Evolutionary conservation across 2,329 filamentous ascomycete genomes (phyloP).

Genomic region (Fonsecaea erecta): DNA sequence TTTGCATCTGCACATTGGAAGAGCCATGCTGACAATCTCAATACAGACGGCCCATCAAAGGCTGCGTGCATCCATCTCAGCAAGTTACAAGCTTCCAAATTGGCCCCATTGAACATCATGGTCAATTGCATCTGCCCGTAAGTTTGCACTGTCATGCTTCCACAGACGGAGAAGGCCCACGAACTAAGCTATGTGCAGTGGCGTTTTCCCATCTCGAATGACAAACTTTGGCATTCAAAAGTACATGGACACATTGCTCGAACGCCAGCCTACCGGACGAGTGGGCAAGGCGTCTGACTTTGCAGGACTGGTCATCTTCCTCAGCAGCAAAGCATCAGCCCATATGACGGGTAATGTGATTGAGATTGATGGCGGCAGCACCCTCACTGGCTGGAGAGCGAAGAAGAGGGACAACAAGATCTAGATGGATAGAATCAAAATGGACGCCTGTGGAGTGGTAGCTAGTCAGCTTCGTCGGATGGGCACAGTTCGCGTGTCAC

Average conservation of each 20-base stretch:
- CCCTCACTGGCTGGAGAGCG: slow-evolving; percentile 48
- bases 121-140: slow-evolving; percentile 51
- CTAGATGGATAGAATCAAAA: slow-evolving; percentile 10
- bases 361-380: slow-evolving; percentile 55
- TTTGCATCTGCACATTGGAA: neutral
- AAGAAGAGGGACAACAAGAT: slow-evolving; percentile 39
- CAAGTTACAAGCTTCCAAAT: slow-evolving; percentile 56
- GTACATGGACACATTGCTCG: slow-evolving; percentile 54
- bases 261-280: slow-evolving; percentile 52
- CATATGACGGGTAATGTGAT: slow-evolving; percentile 53
- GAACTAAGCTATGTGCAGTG: slow-evolving; percentile 43
- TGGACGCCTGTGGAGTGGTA: neutral
- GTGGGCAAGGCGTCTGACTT: slow-evolving; percentile 56
- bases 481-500: neutral
- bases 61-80: slow-evolving; percentile 60
- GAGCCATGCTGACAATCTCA: slow-evolving; percentile 7
- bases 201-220: slow-evolving; percentile 60
- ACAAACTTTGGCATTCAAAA: slow-evolving; percentile 58
- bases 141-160: neutral
- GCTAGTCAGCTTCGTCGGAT: neutral
- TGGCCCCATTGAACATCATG: slow-evolving; percentile 59
- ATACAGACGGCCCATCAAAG: slow-evolving; percentile 55
- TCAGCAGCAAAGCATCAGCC: slow-evolving; percentile 47
- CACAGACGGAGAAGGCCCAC: neutral
- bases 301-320: slow-evolving; percentile 52